Evolutionary conservation across 495 filamentous ascomycete species (phyloP).

Genomic region (Daldinia vernicosa): DNA sequence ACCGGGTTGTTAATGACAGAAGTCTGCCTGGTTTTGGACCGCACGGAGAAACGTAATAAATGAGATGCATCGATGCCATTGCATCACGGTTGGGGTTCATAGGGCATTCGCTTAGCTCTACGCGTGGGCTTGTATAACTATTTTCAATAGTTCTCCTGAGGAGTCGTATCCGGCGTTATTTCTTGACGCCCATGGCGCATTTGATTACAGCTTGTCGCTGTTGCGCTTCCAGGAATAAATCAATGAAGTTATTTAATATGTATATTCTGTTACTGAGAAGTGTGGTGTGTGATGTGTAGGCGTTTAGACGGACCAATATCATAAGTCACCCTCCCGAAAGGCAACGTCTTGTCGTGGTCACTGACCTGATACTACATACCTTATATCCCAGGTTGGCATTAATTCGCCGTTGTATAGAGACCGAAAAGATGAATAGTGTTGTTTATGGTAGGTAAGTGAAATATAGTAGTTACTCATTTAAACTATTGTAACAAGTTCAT

Average conservation of each 20-base stretch:
- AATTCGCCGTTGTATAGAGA: no score
- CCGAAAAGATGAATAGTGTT: no score
- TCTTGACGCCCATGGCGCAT: conserved; percentile 8
- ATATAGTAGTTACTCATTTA: no score
- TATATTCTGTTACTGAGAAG: not conserved
- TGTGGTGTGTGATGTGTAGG: not conserved
- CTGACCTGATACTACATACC: no score
- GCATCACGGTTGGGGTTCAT: conserved; percentile 18
- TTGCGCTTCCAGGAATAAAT: conserved; percentile 17
- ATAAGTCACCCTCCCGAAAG: no score
- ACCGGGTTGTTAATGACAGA: conserved; percentile 8
- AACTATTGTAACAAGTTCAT: no score
- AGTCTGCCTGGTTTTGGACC: conserved; percentile 7
- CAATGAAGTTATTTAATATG: conserved; percentile 30
- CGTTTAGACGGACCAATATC: no score
- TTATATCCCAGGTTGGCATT: no score
- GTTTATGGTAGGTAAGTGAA: no score
- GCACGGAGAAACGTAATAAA: conserved; percentile 9
- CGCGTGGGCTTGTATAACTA: conserved; percentile 16
- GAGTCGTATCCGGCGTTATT: not conserved
- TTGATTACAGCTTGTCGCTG: not conserved
- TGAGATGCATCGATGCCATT: conserved; percentile 21
- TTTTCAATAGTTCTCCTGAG: conserved; percentile 13
- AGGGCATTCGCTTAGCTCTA: conserved; percentile 19
- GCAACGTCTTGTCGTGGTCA: no score